Base-by-base conservation (phyloP, 805 yeast species). In the Barnettozyma vustinii region DNA sequence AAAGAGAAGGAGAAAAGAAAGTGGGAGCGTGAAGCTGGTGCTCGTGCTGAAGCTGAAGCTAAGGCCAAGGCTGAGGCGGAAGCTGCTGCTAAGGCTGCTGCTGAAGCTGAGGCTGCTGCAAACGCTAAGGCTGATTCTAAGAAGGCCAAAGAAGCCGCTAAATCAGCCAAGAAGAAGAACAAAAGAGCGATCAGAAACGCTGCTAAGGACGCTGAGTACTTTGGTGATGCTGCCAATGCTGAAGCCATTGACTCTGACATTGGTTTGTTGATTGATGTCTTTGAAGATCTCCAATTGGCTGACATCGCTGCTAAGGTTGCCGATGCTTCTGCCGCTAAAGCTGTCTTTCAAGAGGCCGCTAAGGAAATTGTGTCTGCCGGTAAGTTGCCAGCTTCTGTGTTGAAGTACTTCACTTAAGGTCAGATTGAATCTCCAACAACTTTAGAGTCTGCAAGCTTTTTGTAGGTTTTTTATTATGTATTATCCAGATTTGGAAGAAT, bases 11-110 rank as follows among this genome's bases (percentile, higher is more conserved):
- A 87, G 66, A 82, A 81, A 70, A 81, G 77, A 77, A 94, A 92
- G 73, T 92, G 98, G 98, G 98, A 94, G 71, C 87, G 84, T 69
- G 98, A 91, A 70, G 96, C 98, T 47, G 98, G 97, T 60, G 82
- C 96, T 30, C 87, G 98, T 77, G 84, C 89, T 67, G 98, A 95
- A 56, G 97, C 96, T 53, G 99, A 89, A 65, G 96, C 92, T 45
- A 84, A 86, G 67, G 82, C 81, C 50, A 84, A 84, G 72, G 84
- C 83, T 66, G 97, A 87, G 60, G 96, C 86, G 46, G 98, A 87
- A 62, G 97, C 88, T 63, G 87, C 86, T 57, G 87, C 85, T 58
- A 81, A 81, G 60, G 82, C 80, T 56, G 83, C 80, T 64, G 94
- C 85, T 53, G 95, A 83, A 45, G 91, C 79, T 51, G 85, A 80